Evolutionary conservation across 805 yeast genomes (phyloP).

Genomic region (Candida morakotiae): DNA sequence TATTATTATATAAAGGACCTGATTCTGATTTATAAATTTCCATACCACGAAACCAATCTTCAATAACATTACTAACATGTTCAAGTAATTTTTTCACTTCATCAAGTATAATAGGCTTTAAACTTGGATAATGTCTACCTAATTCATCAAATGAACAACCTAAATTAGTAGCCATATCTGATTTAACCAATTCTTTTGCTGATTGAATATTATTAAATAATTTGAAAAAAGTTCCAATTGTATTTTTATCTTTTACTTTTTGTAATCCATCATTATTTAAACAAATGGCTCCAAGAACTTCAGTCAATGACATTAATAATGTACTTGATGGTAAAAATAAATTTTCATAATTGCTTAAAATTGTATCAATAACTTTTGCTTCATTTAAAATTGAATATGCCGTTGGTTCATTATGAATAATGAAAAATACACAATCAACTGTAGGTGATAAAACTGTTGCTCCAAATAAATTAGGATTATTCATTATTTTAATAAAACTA

Average conservation of each 20-base stretch:
- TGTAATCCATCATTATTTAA: slow-evolving; percentile 69
- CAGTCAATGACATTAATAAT: slow-evolving; percentile 60
- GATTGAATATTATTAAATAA: slow-evolving; percentile 45
- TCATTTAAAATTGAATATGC: slow-evolving; percentile 78
- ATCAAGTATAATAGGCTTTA: slow-evolving; percentile 54
- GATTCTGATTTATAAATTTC: slow-evolving; percentile 40
- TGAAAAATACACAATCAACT: slow-evolving; percentile 60
- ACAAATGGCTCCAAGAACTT: slow-evolving; percentile 77
- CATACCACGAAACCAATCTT: slow-evolving; percentile 32
- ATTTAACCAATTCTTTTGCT: slow-evolving; percentile 48
- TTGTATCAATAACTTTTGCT: slow-evolving; percentile 63
- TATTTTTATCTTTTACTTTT: slow-evolving; percentile 41
- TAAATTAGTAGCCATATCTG: slow-evolving; percentile 49
- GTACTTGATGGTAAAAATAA: slow-evolving; percentile 58
- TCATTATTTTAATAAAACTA: slow-evolving; percentile 55
- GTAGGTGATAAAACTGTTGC: slow-evolving; percentile 56
- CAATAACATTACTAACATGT: slow-evolving; percentile 37
- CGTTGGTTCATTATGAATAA: slow-evolving; percentile 88
- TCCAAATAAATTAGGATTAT: slow-evolving; percentile 61
- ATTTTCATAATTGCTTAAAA: slow-evolving; percentile 53
- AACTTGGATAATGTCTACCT: slow-evolving; percentile 75
- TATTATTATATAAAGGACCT: slow-evolving; percentile 37
- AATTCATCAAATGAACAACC: slow-evolving; percentile 76
- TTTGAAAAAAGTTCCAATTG: slow-evolving; percentile 43
- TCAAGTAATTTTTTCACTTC: slow-evolving; percentile 45